Evolutionary conservation across 306 rosid species (phyloP), one percentile per base, ranked within the genome.

Genomic region (Dryas alaskensis): DNA sequence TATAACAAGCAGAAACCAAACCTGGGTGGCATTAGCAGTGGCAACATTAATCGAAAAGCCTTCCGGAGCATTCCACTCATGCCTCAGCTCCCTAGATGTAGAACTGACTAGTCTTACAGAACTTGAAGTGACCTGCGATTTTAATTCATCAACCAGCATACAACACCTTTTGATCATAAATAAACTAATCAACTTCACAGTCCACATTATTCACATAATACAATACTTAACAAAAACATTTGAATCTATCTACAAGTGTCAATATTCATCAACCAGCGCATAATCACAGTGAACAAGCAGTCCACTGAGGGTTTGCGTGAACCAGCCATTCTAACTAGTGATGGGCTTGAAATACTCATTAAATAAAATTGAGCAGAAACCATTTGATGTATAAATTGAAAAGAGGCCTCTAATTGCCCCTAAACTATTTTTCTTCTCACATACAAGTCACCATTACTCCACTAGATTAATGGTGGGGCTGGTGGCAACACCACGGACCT

Each of bases 21-120:
- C 99, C 98, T 92, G 99, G 65, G 95, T 84, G 60, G 96, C 89
- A 87, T 94, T 94, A 69, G 99, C 97, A 72, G 99, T 94, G 42
- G 98, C 98, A 54, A 92, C 97, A 58, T 90, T 94, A 65, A 94
- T 86, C 16, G 99, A 92, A 86, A 68, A 87, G 77, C 92, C 94
- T 47, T 87, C 65, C 37, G 93, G 99, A 78, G 97, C 93, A 76
- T 74, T 66, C 99, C 99, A 94, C 69, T 94, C 96, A 51, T 90
- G 27, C 60, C 78, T 86, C 52, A 92, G 91, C 76, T 87, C 96
- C 76, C 96, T 86, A 37, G 96, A 83, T 51, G 89, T 82, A 79
- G 99, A 85, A 83, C 96, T 86, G 73, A 94, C 99, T 63, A 94
- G 83, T 71, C 96, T 86, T 12, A 87, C 98, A 58, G 93, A 87